phyloP scores from a whole-genome alignment of 257 asterid species.

The Fraxinus cuspidata region DNA sequence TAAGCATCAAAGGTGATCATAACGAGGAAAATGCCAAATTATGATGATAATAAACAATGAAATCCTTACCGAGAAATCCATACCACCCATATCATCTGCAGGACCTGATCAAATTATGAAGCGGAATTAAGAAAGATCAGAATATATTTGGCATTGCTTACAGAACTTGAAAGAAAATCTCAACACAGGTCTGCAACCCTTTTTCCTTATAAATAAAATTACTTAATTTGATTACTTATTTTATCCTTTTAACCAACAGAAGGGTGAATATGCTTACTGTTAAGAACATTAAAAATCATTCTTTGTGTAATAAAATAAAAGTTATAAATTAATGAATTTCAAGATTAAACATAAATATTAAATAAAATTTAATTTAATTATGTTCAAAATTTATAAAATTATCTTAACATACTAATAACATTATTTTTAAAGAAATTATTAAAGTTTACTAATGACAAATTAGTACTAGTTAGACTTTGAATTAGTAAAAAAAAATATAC shows the following conservation, averaged over 20 bases:
- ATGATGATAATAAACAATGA: background rate
- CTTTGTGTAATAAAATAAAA: background rate
- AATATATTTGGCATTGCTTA: background rate
- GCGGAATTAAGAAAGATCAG: background rate
- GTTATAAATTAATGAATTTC: background rate
- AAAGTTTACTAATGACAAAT: too few relatives aligned
- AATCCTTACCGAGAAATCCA: slow-evolving; percentile 86
- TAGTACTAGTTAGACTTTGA: too few relatives aligned
- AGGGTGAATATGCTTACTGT: background rate
- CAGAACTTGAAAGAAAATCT: background rate
- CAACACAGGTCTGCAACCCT: background rate
- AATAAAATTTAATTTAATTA: background rate
- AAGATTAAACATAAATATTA: background rate
- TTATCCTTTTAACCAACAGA: background rate
- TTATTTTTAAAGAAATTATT: background rate
- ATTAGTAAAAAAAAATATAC: too few relatives aligned
- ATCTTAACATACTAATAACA: background rate
- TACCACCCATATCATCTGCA: slow-evolving; percentile 77
- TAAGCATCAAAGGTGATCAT: slow-evolving; percentile 22
- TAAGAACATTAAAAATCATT: background rate
- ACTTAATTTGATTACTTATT: too few relatives aligned
- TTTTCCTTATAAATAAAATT: too few relatives aligned
- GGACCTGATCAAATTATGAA: slow-evolving; percentile 53
- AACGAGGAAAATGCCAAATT: background rate
- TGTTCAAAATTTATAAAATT: background rate